Base-by-base conservation (phyloP, 2,329 filamentous ascomycete genomes). In the Aspergillus sp. region DNA sequence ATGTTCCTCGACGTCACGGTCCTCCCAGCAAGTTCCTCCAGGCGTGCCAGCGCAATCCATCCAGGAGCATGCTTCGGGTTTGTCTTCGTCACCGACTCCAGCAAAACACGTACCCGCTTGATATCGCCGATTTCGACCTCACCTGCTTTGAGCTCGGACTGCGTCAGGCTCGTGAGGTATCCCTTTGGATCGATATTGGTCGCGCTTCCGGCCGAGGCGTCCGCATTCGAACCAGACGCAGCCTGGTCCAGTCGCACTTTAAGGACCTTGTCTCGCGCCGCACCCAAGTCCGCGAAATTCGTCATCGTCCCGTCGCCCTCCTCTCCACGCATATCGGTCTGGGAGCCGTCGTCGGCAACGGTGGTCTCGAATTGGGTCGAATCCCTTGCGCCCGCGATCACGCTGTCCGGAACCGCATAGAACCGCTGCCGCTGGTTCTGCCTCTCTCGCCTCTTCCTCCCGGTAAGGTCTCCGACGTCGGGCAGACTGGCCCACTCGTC, bases 51-150 rank as follows among this genome's bases (percentile, higher is more conserved):
- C 4, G 93, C 91, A 48, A 98, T 93, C 83, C 93, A 98, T 13
- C 86, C 91, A 7, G 91, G 84, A 0, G 84, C 86, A 53, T 96
- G 93, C 42, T 85, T 88, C 2, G 89, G 85, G 57, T 98, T 98
- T 5, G 89, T 95, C 62, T 91, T 93, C 57, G 94, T 93, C 29
- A 96, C 91, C 0, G 89, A 96, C 54, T 94, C 86, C n/a, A 98
- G 67, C 22, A 98, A 71, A 42, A 88, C 81, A 42, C 91, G 78
- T 12, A 93, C 91, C 59, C 91, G 82, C 54, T 94, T 93, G 57
- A 98, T 86, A 52, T 98, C 91, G 39, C 91, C 89, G 15, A 96
- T 83, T 48, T 88, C 82, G 4, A 84, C 75, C 50, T 93, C 84
- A 4, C 79, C 76, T 37, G 86, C 83, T 36, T 78, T 82, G 36